These are phyloP conservation scores for Rugiboletus extremiorientalis DNA, from an alignment of 1,284 basidiomycete genomes.

Conservation along the genomic window DNA sequence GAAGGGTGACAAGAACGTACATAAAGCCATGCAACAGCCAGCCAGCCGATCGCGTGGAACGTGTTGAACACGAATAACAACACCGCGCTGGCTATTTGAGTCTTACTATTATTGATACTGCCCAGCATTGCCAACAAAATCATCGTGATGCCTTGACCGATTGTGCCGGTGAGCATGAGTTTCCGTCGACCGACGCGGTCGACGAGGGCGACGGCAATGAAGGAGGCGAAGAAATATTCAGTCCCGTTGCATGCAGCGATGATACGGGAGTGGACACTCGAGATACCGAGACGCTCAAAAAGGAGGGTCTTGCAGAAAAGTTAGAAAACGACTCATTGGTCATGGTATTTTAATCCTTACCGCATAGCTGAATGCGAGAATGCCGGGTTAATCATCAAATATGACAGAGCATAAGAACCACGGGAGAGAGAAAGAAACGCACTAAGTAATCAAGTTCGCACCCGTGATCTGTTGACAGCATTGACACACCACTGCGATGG, in stretches of 20 bases:
- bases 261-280: background rate
- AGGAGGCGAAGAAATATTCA: background rate
- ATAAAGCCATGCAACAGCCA: background rate
- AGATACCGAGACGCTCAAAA: background rate
- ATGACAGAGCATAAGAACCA: background rate
- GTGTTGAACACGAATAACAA: background rate
- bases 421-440: background rate
- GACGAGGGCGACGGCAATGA: background rate
- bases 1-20: background rate
- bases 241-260: background rate
- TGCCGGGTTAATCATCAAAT: background rate
- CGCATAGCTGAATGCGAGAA: background rate
- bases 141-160: background rate
- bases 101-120: background rate
- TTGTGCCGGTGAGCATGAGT: background rate
- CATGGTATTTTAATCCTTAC: background rate
- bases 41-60: background rate
- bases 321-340: background rate
- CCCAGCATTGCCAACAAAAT: background rate
- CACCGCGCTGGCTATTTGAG: background rate
- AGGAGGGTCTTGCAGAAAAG: background rate
- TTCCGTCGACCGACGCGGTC: background rate
- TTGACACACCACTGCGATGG: background rate
- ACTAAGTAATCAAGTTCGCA: background rate
- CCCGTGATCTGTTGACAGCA: background rate